A percentile compares a stretch with the other conserved stretches of the same genome.
These are phyloP conservation scores for Lunasporangiospora selenospora DNA, from an alignment of 192 early-diverging fungal genomes.

Conservation along the genomic window DNA sequence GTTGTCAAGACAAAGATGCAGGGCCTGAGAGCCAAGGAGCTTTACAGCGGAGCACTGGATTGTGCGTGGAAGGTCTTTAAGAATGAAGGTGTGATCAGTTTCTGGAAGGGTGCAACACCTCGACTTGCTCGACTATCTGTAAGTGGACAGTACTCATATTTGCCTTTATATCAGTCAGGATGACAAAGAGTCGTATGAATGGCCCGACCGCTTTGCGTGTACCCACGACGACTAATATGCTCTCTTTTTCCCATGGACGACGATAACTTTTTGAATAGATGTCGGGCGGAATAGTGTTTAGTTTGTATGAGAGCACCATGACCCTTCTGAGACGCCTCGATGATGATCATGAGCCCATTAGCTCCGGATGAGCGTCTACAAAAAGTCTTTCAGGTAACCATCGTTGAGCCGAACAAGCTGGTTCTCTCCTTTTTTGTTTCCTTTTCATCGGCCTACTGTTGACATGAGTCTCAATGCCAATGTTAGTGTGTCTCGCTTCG, in stretches of 20 bases:
- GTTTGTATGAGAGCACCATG: conserved; percentile 76
- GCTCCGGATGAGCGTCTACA: neutral
- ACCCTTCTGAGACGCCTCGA: conserved; percentile 6
- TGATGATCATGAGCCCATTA: conserved; percentile 13
- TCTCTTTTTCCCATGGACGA: too few species aligned
- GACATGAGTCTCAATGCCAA: too few species aligned
- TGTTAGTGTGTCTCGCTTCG: too few species aligned
- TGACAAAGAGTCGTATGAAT: too few species aligned
- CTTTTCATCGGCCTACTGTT: too few species aligned
- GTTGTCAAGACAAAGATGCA: conserved; percentile 97
- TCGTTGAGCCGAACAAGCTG: conserved; percentile 2
- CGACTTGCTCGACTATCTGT: conserved; percentile 84
- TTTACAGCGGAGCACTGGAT: conserved; percentile 76
- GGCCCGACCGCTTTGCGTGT: too few species aligned
- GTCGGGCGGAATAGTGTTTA: conserved; percentile 85
- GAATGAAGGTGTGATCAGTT: conserved; percentile 76
- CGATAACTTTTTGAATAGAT: conserved; percentile 56
- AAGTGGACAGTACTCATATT: conserved; percentile 52
- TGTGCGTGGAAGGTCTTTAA: conserved; percentile 73
- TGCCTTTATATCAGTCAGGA: too few species aligned
- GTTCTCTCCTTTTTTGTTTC: neutral
- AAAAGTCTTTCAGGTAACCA: neutral
- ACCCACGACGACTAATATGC: too few species aligned
- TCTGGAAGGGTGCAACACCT: conserved; percentile 97
- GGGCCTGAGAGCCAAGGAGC: conserved; percentile 64